These are phyloP conservation scores for Haplosporangium sp. DNA, from an alignment of 371 early-diverging fungal genomes.

Conservation along the genomic window DNA sequence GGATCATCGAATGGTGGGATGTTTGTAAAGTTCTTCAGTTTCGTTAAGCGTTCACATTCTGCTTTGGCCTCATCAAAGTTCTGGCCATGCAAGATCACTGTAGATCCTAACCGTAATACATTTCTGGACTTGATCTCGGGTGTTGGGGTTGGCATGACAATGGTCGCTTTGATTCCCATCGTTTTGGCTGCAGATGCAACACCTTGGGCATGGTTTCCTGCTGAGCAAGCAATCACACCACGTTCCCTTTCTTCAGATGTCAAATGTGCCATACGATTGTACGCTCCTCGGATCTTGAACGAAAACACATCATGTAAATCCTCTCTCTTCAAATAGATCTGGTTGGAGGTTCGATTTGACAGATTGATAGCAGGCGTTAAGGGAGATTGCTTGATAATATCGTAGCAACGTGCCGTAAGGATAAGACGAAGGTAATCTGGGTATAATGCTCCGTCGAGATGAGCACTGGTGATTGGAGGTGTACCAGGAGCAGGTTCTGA, in stretches of 20 bases:
- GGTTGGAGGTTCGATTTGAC: slow-evolving; percentile 72
- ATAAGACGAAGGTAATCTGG: slow-evolving; percentile 93
- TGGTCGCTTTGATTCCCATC: slow-evolving; percentile 92
- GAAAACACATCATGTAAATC: slow-evolving; percentile 97
- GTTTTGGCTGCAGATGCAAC: slow-evolving; percentile 93
- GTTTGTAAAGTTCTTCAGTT: slow-evolving; percentile 81
- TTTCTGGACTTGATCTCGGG: slow-evolving; percentile 88
- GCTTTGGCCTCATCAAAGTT: slow-evolving; percentile 95
- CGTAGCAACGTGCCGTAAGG: slow-evolving; percentile 91
- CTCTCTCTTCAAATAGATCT: slow-evolving; percentile 91
- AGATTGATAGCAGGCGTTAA: slow-evolving; percentile 86
- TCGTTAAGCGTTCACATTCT: slow-evolving; percentile 80
- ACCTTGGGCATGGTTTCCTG: slow-evolving; percentile 97
- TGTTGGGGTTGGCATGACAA: slow-evolving; percentile 92
- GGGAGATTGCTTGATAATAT: slow-evolving; percentile 93
- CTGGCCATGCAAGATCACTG: slow-evolving; percentile 87
- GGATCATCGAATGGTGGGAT: slow-evolving; percentile 98
- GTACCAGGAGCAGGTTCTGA: slow-evolving; percentile 17
- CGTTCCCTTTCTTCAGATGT: slow-evolving; percentile 77
- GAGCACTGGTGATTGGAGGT: slow-evolving; percentile 1
- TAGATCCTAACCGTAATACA: slow-evolving; percentile 91
- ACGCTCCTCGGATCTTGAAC: slow-evolving; percentile 97
- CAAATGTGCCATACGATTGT: slow-evolving; percentile 90
- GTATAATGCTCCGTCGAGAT: slow-evolving; percentile 1
- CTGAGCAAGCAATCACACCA: slow-evolving; percentile 97